phyloP scores from a whole-genome alignment of 164 flowering plant species.

The Piper longum region DNA sequence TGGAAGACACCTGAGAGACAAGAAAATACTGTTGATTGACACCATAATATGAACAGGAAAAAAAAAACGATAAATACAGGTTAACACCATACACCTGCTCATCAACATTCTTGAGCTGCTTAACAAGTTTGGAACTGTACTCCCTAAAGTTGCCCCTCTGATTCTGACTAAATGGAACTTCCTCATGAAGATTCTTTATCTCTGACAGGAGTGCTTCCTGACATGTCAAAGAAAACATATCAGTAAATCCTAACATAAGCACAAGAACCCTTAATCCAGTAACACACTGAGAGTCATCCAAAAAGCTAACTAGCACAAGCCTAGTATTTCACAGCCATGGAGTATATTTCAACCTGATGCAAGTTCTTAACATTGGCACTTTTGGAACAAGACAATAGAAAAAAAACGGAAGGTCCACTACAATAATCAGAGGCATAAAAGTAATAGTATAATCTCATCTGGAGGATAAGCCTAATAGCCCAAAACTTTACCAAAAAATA shows the following conservation, averaged over 20 bases:
- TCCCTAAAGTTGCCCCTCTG: constrained; percentile 35
- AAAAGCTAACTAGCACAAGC: no score
- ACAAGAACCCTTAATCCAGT: no score
- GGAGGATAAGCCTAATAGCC: no score
- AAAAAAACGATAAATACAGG: background rate
- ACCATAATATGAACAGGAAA: background rate
- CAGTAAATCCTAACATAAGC: background rate
- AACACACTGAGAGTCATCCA: no score
- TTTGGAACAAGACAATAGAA: no score
- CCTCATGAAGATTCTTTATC: constrained; percentile 51
- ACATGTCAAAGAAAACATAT: constrained; percentile 1
- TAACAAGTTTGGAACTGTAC: constrained; percentile 43
- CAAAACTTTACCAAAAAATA: no score
- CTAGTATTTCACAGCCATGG: no score
- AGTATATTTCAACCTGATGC: no score
- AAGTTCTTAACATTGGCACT: no score
- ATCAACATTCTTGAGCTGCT: constrained; percentile 44
- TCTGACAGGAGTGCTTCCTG: constrained; percentile 52
- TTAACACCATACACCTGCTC: constrained; percentile 33
- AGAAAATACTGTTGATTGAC: background rate
- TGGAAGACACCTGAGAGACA: constrained; percentile 37
- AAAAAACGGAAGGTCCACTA: no score
- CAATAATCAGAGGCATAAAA: no score
- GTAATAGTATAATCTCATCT: no score
- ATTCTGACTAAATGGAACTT: constrained; percentile 27